Evolutionary conservation across 2,329 filamentous ascomycete species (phyloP).

Genomic region (Lecanicillium sp.): DNA sequence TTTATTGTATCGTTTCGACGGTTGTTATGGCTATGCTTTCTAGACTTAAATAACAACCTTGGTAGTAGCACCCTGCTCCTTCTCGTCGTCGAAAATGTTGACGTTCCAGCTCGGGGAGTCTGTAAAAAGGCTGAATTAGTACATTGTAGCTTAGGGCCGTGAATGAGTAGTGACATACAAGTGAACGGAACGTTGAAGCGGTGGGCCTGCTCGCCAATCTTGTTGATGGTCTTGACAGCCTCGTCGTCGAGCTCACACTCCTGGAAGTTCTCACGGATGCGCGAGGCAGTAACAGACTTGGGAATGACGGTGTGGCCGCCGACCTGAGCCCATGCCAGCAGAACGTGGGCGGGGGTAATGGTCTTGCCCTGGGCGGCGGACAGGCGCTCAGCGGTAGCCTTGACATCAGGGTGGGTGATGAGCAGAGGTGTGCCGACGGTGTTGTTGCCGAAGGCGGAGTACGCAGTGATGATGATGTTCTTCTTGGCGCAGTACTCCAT

Average conservation of each 20-base stretch:
- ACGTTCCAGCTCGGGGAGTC: slow-evolving; percentile 48
- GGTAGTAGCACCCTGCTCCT: slow-evolving; percentile 41
- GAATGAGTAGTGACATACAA: slow-evolving; percentile 22
- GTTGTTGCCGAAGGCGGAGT: slow-evolving; percentile 50
- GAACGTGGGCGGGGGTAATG: slow-evolving; percentile 34
- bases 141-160: not conserved
- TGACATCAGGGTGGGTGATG: slow-evolving; percentile 48
- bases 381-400: slow-evolving; percentile 45
- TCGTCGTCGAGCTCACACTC: slow-evolving; percentile 53
- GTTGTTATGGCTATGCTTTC: not conserved
- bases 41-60: slow-evolving; percentile 33
- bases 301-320: slow-evolving; percentile 65
- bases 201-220: slow-evolving; percentile 46
- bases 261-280: slow-evolving; percentile 64
- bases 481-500: slow-evolving; percentile 54
- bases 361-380: slow-evolving; percentile 24
- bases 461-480: slow-evolving; percentile 59
- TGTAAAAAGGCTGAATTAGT: slow-evolving; percentile 13
- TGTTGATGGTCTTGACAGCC: slow-evolving; percentile 53
- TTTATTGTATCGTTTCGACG: not conserved
- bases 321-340: slow-evolving; percentile 51
- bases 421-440: slow-evolving; percentile 38
- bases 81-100: slow-evolving; percentile 46
- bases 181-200: slow-evolving; percentile 38
- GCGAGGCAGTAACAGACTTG: slow-evolving; percentile 60